Base-by-base conservation (phyloP, 148 eudicot genomes). In the Limonium bicolor region DNA sequence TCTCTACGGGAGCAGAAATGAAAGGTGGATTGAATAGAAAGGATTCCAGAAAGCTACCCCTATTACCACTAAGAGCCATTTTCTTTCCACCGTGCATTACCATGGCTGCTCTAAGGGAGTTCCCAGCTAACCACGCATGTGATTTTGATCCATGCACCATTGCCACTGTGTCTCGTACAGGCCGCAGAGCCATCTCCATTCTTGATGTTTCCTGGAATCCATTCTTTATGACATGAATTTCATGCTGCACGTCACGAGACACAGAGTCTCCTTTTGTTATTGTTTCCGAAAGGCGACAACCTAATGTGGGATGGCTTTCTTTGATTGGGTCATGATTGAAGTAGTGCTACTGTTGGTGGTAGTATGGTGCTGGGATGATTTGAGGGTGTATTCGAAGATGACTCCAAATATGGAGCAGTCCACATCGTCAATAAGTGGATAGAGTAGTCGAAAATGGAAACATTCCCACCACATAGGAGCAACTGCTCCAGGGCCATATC, bases 391-490 rank as follows among this genome's bases (percentile, higher is more conserved):
- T 60, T 80, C 81, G 35, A 34, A 88, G 39, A 88, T 51, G 46
- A 92, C 94, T 19, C 94, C 94, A 27, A 83, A 88, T 21, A 80
- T 74, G 40, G 74, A 80, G 5, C 53, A 58, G 53, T 88, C 97
- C 4, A 59, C 76, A 55, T 79, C 86, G 24, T 88, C 96, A 28
- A 88, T 58, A 21, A 88, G 83, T 41, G 24, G 70, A 19, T 63
- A 45, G 28, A 65, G 27, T 26, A 88, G 49, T 5, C 69, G 62
- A 41, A 82, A 87, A 58, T 74, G 48, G 50, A 79, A 88, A 46
- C 62, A 56, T 15, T 80, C 85, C 99, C 95, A 90, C 97, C 97
- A 90, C 1, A 58, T 61, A 14, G 87, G 78, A 59, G 97, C 85
- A 14, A 80, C 76, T 39, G 93, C 85, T 19, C 70, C 48, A 2